Conservation (phyloP, 306 rosid genomes). For the Hippophae tibetana region DNA sequence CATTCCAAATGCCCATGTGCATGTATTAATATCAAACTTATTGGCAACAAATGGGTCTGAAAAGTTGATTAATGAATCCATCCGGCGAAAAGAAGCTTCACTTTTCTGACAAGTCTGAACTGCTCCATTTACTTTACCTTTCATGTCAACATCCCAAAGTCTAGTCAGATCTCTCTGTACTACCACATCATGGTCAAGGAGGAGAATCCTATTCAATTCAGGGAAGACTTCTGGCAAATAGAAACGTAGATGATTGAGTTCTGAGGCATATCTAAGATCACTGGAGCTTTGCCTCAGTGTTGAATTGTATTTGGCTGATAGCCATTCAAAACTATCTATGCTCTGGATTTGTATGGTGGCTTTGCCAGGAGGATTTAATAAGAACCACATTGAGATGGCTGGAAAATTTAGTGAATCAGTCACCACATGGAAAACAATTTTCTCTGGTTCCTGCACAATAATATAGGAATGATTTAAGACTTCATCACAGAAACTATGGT, state of each 20-base stretch:
- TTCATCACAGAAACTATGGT: neutral
- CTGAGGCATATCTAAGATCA: slow-evolving; percentile 76
- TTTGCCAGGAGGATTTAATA: slow-evolving; percentile 71
- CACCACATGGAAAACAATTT: slow-evolving; percentile 81
- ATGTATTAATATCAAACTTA: slow-evolving; percentile 59
- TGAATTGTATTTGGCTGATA: slow-evolving; percentile 36
- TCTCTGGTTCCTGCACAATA: slow-evolving; percentile 61
- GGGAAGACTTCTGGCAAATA: slow-evolving; percentile 81
- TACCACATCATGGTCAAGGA: slow-evolving; percentile 93
- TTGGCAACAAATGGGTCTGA: slow-evolving; percentile 64
- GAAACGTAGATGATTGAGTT: slow-evolving; percentile 88
- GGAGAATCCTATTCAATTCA: slow-evolving; percentile 51
- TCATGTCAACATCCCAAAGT: slow-evolving; percentile 63
- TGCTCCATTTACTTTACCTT: slow-evolving; percentile 66
- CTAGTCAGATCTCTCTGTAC: slow-evolving; percentile 69
- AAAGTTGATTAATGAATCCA: slow-evolving; percentile 68
- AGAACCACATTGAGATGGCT: slow-evolving; percentile 90
- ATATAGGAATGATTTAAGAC: slow-evolving; percentile 18
- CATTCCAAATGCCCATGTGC: slow-evolving; percentile 98
- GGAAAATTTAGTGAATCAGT: slow-evolving; percentile 82
- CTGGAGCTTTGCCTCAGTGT: slow-evolving; percentile 31
- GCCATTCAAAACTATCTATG: slow-evolving; percentile 57
- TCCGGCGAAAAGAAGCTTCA: slow-evolving; percentile 49
- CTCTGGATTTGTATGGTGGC: slow-evolving; percentile 70
- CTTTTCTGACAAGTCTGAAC: slow-evolving; percentile 63